phyloP scores from a whole-genome alignment of 306 rosid species.

The Lotus japonicus region DNA sequence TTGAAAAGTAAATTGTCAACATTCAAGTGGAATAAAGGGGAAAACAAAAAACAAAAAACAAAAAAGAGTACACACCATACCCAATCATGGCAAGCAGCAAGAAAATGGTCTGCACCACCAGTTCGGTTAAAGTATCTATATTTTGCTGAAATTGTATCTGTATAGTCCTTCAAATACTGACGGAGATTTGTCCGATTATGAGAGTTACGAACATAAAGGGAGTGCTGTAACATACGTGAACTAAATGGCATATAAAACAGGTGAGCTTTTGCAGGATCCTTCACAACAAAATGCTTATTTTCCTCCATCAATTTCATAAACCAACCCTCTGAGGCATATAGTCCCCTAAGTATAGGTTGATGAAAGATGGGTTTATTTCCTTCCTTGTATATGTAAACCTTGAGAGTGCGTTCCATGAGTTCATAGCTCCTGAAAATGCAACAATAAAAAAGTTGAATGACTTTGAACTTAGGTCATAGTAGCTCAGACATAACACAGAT shows the following conservation, averaged over 20 bases:
- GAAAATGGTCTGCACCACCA: constrained; percentile 92
- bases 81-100: constrained; percentile 98
- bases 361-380: constrained; percentile 88
- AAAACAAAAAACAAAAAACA: no score
- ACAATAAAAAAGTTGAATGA: not conserved
- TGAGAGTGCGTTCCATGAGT: constrained; percentile 78
- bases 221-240: constrained; percentile 64
- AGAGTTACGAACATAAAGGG: constrained; percentile 76
- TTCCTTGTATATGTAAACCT: constrained; percentile 80
- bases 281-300: constrained; percentile 57
- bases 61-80: constrained; percentile 33
- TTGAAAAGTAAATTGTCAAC: constrained; percentile 5
- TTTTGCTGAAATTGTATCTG: constrained; percentile 67
- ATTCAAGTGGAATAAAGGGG: constrained; percentile 8
- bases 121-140: constrained; percentile 78
- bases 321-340: constrained; percentile 96
- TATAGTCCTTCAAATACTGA: constrained; percentile 58
- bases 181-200: constrained; percentile 92
- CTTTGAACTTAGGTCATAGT: constrained; percentile 1
- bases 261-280: constrained; percentile 84
- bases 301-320: constrained; percentile 94
- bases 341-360: constrained; percentile 75
- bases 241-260: constrained; percentile 92
- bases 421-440: constrained; percentile 74
- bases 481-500: constrained; percentile 6